A percentile compares a stretch with the other conserved stretches of the same genome.
Evolutionary conservation across 1,284 basidiomycete species (phyloP).

Genomic region (Cutaneotrichosporon curvatum): DNA sequence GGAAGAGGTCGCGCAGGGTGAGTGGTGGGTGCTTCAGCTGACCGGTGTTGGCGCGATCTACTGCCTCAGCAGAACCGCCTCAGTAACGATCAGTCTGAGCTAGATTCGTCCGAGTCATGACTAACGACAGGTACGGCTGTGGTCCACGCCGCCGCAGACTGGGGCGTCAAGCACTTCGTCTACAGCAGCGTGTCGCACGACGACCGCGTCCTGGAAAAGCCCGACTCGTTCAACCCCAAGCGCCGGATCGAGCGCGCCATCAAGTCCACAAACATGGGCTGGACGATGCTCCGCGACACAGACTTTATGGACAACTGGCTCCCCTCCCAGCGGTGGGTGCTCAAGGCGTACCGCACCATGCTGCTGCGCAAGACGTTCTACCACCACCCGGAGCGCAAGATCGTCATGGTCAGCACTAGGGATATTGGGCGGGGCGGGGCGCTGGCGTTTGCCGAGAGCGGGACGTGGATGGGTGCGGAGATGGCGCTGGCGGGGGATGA

Average conservation of each 20-base stretch:
- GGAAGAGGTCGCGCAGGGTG: conserved; percentile 21
- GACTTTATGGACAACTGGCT: conserved; percentile 23
- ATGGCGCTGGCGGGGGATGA: conserved; percentile 23
- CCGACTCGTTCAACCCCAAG: conserved; percentile 28
- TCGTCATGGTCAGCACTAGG: conserved; percentile 17
- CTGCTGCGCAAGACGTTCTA: conserved; percentile 21
- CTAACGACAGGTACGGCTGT: conserved; percentile 37
- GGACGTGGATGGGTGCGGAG: conserved; percentile 6
- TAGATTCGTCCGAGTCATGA: not conserved
- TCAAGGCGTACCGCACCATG: conserved; percentile 23
- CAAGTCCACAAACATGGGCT: conserved; percentile 2
- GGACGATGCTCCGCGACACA: conserved; percentile 11
- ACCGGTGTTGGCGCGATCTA: not conserved
- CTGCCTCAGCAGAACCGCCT: not conserved
- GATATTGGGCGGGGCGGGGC: conserved; percentile 26
- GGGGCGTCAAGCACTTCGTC: conserved; percentile 47
- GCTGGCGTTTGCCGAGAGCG: conserved; percentile 14
- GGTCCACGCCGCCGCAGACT: conserved; percentile 43
- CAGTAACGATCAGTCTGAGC: too few relatives aligned
- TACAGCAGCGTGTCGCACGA: conserved; percentile 33
- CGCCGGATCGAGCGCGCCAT: conserved; percentile 24
- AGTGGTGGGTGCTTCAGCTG: conserved; percentile 4
- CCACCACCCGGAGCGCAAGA: conserved; percentile 15
- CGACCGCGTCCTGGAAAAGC: conserved; percentile 9
- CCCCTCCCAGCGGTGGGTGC: conserved; percentile 13